These are phyloP conservation scores for Alternaria hordeiaustralica DNA, from an alignment of 2,329 filamentous ascomycete species.

Conservation along the genomic window DNA sequence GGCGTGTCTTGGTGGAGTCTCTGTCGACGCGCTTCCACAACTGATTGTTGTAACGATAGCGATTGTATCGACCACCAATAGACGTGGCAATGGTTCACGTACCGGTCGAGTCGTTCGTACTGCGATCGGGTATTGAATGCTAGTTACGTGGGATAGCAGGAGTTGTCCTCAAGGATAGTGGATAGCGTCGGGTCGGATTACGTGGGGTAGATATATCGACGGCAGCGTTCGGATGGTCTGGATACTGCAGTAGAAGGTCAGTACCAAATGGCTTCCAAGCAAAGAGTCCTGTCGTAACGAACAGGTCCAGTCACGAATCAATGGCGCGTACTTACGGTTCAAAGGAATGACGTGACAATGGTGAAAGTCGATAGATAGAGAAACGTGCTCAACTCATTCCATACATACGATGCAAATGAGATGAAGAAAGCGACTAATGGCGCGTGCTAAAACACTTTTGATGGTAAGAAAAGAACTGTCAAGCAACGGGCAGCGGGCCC, in stretches of 20 bases:
- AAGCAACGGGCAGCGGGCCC: constrained; percentile 14
- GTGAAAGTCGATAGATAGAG: background rate
- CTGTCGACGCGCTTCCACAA: background rate
- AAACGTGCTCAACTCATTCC: constrained; percentile 6
- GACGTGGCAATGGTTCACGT: background rate
- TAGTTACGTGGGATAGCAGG: background rate
- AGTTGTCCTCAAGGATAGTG: background rate
- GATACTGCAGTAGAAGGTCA: constrained; percentile 8
- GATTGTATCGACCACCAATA: background rate
- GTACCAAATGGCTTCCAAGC: constrained; percentile 3
- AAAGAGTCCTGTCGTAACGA: background rate
- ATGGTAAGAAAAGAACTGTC: constrained; percentile 13
- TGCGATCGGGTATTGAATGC: background rate
- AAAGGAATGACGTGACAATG: constrained; percentile 1
- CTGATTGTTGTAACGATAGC: background rate
- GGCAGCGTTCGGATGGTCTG: background rate
- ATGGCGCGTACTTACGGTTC: constrained; percentile 19
- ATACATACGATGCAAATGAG: background rate
- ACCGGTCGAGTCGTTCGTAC: constrained; percentile 8
- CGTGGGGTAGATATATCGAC: background rate
- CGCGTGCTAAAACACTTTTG: constrained; percentile 17
- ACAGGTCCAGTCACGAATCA: background rate
- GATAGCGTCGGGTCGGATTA: constrained; percentile 4
- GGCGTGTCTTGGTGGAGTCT: background rate
- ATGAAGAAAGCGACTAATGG: constrained; percentile 19